Evolutionary conservation across 225 moss, liverwort and hornwort genomes (phyloP).

Genomic region (Pseudisothecium myosuroides): DNA sequence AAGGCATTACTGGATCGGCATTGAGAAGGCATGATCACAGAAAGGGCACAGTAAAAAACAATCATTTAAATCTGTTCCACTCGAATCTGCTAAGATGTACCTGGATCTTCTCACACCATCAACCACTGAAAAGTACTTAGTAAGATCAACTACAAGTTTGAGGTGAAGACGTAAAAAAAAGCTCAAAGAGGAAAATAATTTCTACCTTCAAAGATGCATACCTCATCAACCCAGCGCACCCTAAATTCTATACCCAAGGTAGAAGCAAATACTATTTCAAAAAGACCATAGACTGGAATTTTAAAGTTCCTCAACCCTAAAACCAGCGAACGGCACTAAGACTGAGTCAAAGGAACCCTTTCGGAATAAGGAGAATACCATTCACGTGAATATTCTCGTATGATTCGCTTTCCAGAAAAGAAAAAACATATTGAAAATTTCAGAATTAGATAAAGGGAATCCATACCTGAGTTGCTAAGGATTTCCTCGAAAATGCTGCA

Average conservation of each 20-base stretch:
- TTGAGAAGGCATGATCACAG: neutral
- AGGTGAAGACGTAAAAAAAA: neutral
- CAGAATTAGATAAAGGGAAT: neutral
- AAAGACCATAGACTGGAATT: neutral
- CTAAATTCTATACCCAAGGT: neutral
- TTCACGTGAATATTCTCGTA: neutral
- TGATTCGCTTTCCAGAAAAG: neutral
- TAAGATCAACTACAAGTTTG: neutral
- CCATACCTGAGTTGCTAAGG: neutral
- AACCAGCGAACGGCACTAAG: neutral
- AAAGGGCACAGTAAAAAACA: neutral
- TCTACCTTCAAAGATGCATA: neutral
- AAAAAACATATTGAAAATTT: neutral
- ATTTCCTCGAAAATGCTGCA: neutral
- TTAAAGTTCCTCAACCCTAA: constrained; percentile 2
- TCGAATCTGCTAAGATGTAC: neutral
- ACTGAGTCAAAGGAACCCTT: neutral
- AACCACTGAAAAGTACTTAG: neutral
- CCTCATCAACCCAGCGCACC: neutral
- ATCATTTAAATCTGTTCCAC: neutral
- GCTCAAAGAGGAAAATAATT: neutral
- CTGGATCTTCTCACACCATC: neutral
- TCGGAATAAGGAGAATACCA: neutral
- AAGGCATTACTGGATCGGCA: neutral
- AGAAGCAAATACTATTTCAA: neutral